Conservation (phyloP, 495 filamentous ascomycete species). For the Corynascus novoguineensis region DNA sequence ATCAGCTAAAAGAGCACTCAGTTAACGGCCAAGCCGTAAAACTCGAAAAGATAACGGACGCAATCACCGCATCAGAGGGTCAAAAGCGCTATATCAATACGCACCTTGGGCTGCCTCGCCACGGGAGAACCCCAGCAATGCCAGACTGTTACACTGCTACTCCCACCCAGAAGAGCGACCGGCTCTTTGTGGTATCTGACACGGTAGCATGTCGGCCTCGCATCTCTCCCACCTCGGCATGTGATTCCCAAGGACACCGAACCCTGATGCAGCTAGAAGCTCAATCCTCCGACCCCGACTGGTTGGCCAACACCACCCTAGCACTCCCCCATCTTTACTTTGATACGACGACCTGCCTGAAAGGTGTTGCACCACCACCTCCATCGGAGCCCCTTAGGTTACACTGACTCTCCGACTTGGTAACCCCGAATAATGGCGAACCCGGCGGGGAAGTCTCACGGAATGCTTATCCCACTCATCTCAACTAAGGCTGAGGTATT, state of each 20-base stretch:
- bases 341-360: neutral
- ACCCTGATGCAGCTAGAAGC: neutral
- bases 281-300: neutral
- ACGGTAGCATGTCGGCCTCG: neutral
- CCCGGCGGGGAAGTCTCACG: neutral
- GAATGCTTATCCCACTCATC: neutral
- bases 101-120: neutral
- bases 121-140: neutral
- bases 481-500: neutral
- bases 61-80: neutral
- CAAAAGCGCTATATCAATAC: neutral
- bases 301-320: neutral
- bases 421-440: neutral
- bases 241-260: neutral
- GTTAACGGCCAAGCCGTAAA: neutral
- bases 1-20: too few species aligned
- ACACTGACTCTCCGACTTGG: neutral
- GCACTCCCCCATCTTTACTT: neutral
- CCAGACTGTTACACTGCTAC: too few species aligned
- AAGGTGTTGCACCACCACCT: neutral
- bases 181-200: neutral
- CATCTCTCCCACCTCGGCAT: neutral
- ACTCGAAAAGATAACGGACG: neutral
- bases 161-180: too few species aligned
- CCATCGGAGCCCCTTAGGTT: conserved; percentile 6